Percentiles rank a stretch among this genome's conserved stretches.
Evolutionary conservation across 352 stramenopile genomes (phyloP).

Genomic region (Phytophthora hibernalis): DNA sequence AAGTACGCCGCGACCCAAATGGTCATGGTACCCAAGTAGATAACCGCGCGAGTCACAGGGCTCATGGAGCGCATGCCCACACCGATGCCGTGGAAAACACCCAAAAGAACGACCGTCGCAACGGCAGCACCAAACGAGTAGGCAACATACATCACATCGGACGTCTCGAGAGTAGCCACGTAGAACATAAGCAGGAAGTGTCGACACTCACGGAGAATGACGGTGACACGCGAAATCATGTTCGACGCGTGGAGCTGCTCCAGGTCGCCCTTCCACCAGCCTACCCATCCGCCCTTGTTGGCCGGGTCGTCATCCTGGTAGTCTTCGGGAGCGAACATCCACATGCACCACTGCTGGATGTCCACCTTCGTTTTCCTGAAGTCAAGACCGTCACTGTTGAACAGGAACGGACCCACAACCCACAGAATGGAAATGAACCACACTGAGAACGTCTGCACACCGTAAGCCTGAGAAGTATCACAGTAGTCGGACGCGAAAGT

Average conservation of each 20-base stretch:
- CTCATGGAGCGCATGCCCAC: constrained; percentile 54
- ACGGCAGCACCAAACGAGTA: constrained; percentile 57
- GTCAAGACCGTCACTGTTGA: constrained; percentile 83
- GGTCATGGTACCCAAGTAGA: constrained; percentile 56
- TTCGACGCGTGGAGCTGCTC: constrained; percentile 70
- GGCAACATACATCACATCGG: constrained; percentile 57
- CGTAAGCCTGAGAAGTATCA: constrained; percentile 72
- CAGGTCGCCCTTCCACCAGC: constrained; percentile 76
- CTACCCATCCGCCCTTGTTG: constrained; percentile 78
- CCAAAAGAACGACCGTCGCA: constrained; percentile 58
- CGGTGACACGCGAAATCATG: constrained; percentile 70
- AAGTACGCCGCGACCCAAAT: constrained; percentile 53
- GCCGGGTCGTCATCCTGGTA: constrained; percentile 69
- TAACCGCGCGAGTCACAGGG: constrained; percentile 47
- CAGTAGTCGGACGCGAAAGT: constrained; percentile 67
- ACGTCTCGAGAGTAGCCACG: constrained; percentile 60
- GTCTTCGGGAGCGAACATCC: constrained; percentile 74
- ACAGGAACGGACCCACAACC: constrained; percentile 76
- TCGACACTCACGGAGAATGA: constrained; percentile 74
- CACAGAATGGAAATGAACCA: constrained; percentile 83
- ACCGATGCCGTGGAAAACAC: constrained; percentile 50
- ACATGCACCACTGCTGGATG: constrained; percentile 61
- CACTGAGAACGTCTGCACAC: constrained; percentile 81
- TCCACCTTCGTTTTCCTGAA: constrained; percentile 82
- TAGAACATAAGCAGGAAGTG: constrained; percentile 85